Base-by-base conservation (phyloP, 1,284 basidiomycete species). In the Leucoagaricus sp. region DNA sequence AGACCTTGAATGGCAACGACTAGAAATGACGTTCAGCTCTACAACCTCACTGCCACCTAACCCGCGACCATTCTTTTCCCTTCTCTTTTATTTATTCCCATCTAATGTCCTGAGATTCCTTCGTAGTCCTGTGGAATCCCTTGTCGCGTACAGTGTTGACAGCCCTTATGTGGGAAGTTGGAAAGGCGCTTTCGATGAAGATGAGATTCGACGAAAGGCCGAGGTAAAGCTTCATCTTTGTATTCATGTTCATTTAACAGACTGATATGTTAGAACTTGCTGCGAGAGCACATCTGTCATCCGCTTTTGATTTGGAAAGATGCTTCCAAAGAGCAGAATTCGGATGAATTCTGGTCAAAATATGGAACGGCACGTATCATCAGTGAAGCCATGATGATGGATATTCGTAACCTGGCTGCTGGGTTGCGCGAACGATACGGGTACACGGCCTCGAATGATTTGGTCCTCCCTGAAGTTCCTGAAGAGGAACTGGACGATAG, bases 11-110 rank as follows among this genome's bases (percentile, higher is more conserved):
- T 92, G 91, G 91, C 71, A 83, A 58, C 78, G 82, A 41, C 74
- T 91, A 25, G 82, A 87, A 52, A 72, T 76, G 61, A 78, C 82
- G 0, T 84, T 87, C 63, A 71, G 78, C 55, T 73, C 77, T 13
- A 74, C 75, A 1, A 70, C 76, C 10, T 77, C 82, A 5, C 72
- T 75, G 19, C 69, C 80, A 1, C 89, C 88, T 34, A 79, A 80
- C 17, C 77, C 81, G 13, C 79, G 82, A 36, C 78, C 77, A 53
- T 87, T 81, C 65, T 95, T 94, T 73, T 88, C 89, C 6, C 79
- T 84, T 55, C 75, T 96, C 61, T 96, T 94, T 71, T 95, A 93
- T 64, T 81, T 96, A 53, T 96, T 91, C 70, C 93, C 93, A 1
- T 89, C 86, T 75, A 94, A 94, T 74, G 75, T 87, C 46, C 75